Percentiles rank a stretch among this genome's conserved stretches.
These are phyloP conservation scores for Begonia fuchsioides DNA, from an alignment of 306 rosid genomes.

Conservation along the genomic window DNA sequence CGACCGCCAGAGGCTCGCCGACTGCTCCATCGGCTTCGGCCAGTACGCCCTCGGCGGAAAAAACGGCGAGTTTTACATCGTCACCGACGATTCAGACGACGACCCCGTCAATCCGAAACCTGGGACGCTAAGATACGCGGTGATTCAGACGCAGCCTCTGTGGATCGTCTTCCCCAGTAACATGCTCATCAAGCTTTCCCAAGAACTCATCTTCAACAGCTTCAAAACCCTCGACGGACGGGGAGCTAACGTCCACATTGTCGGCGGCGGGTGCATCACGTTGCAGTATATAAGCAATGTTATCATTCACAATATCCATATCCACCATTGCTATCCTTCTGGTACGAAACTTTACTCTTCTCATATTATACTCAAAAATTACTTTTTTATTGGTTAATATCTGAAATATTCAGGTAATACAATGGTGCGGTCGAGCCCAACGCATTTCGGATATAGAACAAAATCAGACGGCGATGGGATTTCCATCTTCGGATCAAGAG, in stretches of 20 bases:
- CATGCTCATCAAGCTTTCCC: conserved; percentile 74
- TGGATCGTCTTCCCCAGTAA: conserved; percentile 77
- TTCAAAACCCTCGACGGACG: conserved; percentile 85
- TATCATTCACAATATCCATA: conserved; percentile 76
- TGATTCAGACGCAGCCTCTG: conserved; percentile 49
- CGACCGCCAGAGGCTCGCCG: conserved; percentile 72
- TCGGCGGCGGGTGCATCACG: conserved; percentile 93
- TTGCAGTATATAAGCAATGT: conserved; percentile 81
- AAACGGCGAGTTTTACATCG: conserved; percentile 66
- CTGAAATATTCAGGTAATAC: conserved; percentile 29
- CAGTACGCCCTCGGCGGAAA: conserved; percentile 88
- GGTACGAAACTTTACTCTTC: conserved; percentile 14
- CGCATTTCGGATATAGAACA: conserved; percentile 51
- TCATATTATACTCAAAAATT: no score
- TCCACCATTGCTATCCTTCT: conserved; percentile 80
- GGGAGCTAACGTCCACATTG: conserved; percentile 89
- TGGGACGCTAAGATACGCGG: conserved; percentile 68
- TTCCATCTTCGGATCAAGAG: conserved; percentile 50
- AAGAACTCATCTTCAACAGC: conserved; percentile 82
- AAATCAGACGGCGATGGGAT: conserved; percentile 83
- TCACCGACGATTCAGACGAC: conserved; percentile 66
- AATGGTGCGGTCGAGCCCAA: conserved; percentile 58
- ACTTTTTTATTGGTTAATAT: no score
- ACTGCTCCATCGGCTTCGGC: conserved; percentile 91
- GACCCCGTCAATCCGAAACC: conserved; percentile 74